phyloP scores from a whole-genome alignment of 805 yeast species.

The Starmera quercuum region DNA sequence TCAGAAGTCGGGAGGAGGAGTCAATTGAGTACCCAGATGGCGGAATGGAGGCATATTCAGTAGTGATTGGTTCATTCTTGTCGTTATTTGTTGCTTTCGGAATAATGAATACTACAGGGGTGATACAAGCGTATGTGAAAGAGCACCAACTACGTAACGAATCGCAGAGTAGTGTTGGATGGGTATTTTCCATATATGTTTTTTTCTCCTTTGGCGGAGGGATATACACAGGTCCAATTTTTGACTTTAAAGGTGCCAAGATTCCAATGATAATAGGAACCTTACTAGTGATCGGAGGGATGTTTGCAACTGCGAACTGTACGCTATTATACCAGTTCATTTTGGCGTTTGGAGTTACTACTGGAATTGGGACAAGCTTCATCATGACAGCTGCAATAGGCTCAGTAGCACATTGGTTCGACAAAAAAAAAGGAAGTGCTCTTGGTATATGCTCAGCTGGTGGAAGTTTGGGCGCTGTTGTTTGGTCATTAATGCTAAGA shows the following conservation, averaged over 20 bases:
- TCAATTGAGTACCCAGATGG: slow-evolving; percentile 30
- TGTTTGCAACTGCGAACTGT: slow-evolving; percentile 45
- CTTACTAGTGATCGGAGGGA: slow-evolving; percentile 35
- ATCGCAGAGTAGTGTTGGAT: slow-evolving; percentile 46
- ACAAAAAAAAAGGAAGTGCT: slow-evolving; percentile 47
- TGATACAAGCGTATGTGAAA: slow-evolving; percentile 56
- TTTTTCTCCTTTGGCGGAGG: slow-evolving; percentile 22
- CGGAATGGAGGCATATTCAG: slow-evolving; percentile 30
- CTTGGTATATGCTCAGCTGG: slow-evolving; percentile 59
- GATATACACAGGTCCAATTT: slow-evolving; percentile 37
- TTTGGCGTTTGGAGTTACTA: slow-evolving; percentile 42
- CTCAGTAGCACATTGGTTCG: slow-evolving; percentile 57
- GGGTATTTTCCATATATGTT: slow-evolving; percentile 48
- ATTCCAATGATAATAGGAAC: slow-evolving; percentile 38
- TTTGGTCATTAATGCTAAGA: slow-evolving; percentile 48
- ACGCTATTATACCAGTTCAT: slow-evolving; percentile 49
- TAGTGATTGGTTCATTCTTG: slow-evolving; percentile 33
- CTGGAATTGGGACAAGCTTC: slow-evolving; percentile 47
- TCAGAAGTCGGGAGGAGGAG: background rate
- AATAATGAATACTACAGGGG: slow-evolving; percentile 57
- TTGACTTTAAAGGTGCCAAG: slow-evolving; percentile 52
- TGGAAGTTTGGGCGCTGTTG: slow-evolving; percentile 59
- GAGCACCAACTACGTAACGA: slow-evolving; percentile 39
- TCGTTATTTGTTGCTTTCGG: slow-evolving; percentile 59
- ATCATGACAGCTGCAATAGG: slow-evolving; percentile 49